Percentiles rank a stretch among this genome's conserved stretches.
Evolutionary conservation across 2,329 filamentous ascomycete genomes (phyloP).

Genomic region (Pseudopyrenochaeta lycopersici): DNA sequence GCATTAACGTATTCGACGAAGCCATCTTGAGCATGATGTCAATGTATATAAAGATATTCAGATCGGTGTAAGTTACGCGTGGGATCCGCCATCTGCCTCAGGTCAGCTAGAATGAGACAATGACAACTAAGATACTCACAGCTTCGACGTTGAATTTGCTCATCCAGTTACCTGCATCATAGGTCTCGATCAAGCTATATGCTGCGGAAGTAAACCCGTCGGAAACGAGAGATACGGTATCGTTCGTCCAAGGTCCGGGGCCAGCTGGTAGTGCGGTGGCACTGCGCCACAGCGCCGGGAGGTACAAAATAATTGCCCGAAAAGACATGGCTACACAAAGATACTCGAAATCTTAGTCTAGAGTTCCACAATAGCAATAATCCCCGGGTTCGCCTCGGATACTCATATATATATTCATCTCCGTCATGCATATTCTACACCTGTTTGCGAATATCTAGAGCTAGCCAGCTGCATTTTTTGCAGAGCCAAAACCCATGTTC

Average conservation of each 20-base stretch:
- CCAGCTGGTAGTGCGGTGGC: constrained; percentile 30
- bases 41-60: background rate
- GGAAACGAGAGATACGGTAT: constrained; percentile 22
- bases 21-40: constrained; percentile 32
- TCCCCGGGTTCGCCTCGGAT: background rate
- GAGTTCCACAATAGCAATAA: constrained; percentile 11
- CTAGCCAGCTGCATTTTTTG: constrained; percentile 14
- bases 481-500: constrained; percentile 1
- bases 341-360: constrained; percentile 1
- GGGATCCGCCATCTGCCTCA: constrained; percentile 40
- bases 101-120: background rate
- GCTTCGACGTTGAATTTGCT: constrained; percentile 48
- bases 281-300: constrained; percentile 32
- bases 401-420: constrained; percentile 20
- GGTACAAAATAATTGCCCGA: constrained; percentile 15
- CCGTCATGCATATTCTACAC: constrained; percentile 1
- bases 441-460: constrained; percentile 2
- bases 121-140: background rate
- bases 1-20: constrained; percentile 50
- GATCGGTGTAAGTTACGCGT: constrained; percentile 30
- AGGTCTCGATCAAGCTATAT: constrained; percentile 45
- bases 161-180: constrained; percentile 50
- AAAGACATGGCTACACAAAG: constrained; percentile 23
- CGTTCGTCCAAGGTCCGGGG: constrained; percentile 33
- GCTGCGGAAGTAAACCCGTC: constrained; percentile 22